Evolutionary conservation across 495 filamentous ascomycete genomes (phyloP), one percentile per base, ranked within the genome.

Genomic region (Tirmania nivea): DNA sequence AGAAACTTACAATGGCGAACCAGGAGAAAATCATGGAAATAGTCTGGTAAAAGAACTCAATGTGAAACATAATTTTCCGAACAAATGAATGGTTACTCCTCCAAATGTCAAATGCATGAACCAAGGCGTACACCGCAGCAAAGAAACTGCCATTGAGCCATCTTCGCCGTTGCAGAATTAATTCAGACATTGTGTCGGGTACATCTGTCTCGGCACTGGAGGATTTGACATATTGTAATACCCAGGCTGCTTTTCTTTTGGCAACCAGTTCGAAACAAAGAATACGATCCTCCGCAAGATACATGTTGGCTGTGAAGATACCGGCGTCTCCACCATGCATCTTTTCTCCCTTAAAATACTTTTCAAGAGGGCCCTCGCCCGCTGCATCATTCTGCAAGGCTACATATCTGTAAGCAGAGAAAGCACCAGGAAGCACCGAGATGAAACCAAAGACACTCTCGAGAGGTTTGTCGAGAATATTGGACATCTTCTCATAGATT

Each of bases 101-200:
- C 75, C 84, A 90, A 63, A 99, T 83, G 65, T 94, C 82, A 65
- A 89, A 88, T 65, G 88, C 90, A 67, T 99, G 88, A 31, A 82
- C 81, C 50, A 96, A 76, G 42, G 92, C 85, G 63, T 99, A 99
- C 49, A 96, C 79, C 50, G 92, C 90, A 25, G 92, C 92, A 70
- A 99, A 99, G 75, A 99, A 99, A 68, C 79, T 84, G 56, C 92
- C 92, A 70, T 99, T 99, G 55, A 99, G 72, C 92, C 92, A 99
- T 69, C 92, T 79, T 70, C 92, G 78, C 59, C 92, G 81, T 67
- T 99, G 92, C 36, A 94, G 73, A 66, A 99, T 95, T 65, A 99
- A 80, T 63, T 96, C 92, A 16, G 86, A 78, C 73, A 96, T 89
- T 14, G 78, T 78, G 60, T 88, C 85, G 12, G 92, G 92, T n/a